phyloP scores from a whole-genome alignment of 2,329 filamentous ascomycete species.

The Xylariaceae sp. region DNA sequence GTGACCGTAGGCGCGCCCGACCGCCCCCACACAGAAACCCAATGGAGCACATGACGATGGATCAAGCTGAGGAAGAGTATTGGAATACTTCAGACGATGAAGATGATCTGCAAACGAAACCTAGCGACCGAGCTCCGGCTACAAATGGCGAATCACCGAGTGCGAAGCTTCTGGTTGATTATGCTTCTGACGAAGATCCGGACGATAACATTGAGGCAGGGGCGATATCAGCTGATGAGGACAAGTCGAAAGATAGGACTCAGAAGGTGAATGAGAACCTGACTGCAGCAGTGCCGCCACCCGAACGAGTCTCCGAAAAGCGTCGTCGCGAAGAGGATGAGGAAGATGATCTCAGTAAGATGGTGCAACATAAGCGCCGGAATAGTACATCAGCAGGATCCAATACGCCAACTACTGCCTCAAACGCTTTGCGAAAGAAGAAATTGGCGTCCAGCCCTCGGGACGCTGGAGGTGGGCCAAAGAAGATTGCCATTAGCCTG shows the following conservation, averaged over 20 bases:
- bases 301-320: slow-evolving; percentile 85
- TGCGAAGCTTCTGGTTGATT: slow-evolving; percentile 83
- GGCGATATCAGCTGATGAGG: slow-evolving; percentile 41
- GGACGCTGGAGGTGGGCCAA: slow-evolving; percentile 49
- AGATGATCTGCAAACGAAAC: slow-evolving; percentile 62
- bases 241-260: slow-evolving; percentile 38
- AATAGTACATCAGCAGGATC: slow-evolving; percentile 60
- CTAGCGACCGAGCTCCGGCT: slow-evolving; percentile 43
- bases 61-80: slow-evolving; percentile 88
- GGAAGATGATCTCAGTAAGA: slow-evolving; percentile 87
- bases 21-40: slow-evolving; percentile 56
- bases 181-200: slow-evolving; percentile 88
- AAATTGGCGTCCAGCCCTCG: slow-evolving; percentile 51
- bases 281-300: slow-evolving; percentile 60
- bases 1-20: slow-evolving; percentile 49
- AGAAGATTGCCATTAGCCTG: slow-evolving; percentile 65
- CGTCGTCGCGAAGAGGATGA: slow-evolving; percentile 91
- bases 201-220: slow-evolving; percentile 65
- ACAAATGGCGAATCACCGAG: slow-evolving; percentile 69
- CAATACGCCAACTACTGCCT: slow-evolving; percentile 43
- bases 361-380: slow-evolving; percentile 69
- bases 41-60: slow-evolving; percentile 75
- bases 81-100: slow-evolving; percentile 90
- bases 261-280: slow-evolving; percentile 44
- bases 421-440: slow-evolving; percentile 52